These are phyloP conservation scores for Tolypocladium pustulatum DNA, from an alignment of 2,329 filamentous ascomycete species.

Conservation along the genomic window DNA sequence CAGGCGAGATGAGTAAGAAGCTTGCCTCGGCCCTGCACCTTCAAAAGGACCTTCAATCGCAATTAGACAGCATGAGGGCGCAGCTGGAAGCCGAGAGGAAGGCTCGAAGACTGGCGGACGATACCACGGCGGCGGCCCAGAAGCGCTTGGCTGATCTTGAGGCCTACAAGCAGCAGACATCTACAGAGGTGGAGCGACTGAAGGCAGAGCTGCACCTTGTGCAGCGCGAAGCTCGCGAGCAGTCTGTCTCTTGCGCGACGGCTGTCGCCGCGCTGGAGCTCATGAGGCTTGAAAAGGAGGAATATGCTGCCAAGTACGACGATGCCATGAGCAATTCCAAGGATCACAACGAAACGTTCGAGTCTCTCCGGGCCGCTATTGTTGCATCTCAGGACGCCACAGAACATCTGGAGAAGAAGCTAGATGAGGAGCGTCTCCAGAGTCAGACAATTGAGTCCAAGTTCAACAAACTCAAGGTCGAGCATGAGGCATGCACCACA, in stretches of 20 bases:
- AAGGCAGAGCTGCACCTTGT: conserved; percentile 75
- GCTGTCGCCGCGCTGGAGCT: conserved; percentile 64
- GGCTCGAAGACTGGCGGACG: conserved; percentile 76
- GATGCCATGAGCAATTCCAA: conserved; percentile 56
- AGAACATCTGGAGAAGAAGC: conserved; percentile 63
- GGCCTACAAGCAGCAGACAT: conserved; percentile 69
- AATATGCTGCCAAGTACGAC: conserved; percentile 58
- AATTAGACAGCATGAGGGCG: conserved; percentile 54
- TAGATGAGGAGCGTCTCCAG: conserved; percentile 71
- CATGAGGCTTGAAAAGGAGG: conserved; percentile 76
- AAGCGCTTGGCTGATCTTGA: conserved; percentile 78
- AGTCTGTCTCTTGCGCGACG: conserved; percentile 67
- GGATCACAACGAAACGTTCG: conserved; percentile 61
- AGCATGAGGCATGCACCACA: conserved; percentile 69
- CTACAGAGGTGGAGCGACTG: conserved; percentile 74
- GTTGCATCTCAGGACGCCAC: conserved; percentile 70
- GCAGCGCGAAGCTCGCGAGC: conserved; percentile 69
- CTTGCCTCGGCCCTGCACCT: conserved; percentile 70
- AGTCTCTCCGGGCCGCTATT: conserved; percentile 67
- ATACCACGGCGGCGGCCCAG: conserved; percentile 73
- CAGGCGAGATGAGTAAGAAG: conserved; percentile 67
- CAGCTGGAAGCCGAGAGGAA: conserved; percentile 76
- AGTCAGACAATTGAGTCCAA: conserved; percentile 69
- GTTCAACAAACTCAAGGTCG: conserved; percentile 63
- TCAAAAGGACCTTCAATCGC: conserved; percentile 72